Conservation (phyloP, 1,284 basidiomycete species). For the Xerocomus cyaneibrunnescens region DNA sequence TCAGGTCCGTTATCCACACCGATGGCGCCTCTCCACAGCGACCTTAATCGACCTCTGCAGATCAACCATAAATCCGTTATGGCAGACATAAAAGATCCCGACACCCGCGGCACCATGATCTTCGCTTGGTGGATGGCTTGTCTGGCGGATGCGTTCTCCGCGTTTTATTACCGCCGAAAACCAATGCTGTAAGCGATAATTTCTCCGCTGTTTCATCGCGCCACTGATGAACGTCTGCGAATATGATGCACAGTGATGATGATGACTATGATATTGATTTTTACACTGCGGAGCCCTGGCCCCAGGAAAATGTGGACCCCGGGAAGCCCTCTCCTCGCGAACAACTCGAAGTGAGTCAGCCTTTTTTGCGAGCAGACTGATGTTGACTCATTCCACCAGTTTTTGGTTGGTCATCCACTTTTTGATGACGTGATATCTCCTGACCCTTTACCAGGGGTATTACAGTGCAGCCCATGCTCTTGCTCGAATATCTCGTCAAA, state of each 20-base stretch:
- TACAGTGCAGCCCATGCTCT: constrained; percentile 77
- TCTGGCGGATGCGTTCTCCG: constrained; percentile 56
- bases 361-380: constrained; percentile 3
- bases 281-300: constrained; percentile 69
- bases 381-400: constrained; percentile 29
- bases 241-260: constrained; percentile 44
- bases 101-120: constrained; percentile 75
- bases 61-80: constrained; percentile 80
- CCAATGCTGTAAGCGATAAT: constrained; percentile 59
- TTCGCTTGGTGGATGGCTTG: constrained; percentile 81
- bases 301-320: constrained; percentile 48
- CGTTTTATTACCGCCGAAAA: constrained; percentile 61
- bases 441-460: constrained; percentile 54
- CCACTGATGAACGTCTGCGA: constrained; percentile 43
- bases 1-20: constrained; percentile 46
- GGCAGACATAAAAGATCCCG: constrained; percentile 64
- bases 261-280: constrained; percentile 76
- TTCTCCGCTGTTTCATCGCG: constrained; percentile 22
- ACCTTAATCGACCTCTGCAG: constrained; percentile 38
- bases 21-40: constrained; percentile 3
- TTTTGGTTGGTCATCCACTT: constrained; percentile 37
- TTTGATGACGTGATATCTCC: constrained; percentile 30
- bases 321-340: constrained; percentile 62
- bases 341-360: constrained; percentile 62
- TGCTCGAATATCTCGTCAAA: constrained; percentile 75